phyloP scores from a whole-genome alignment of 352 stramenopile species.

The Pythium oligandrum region DNA sequence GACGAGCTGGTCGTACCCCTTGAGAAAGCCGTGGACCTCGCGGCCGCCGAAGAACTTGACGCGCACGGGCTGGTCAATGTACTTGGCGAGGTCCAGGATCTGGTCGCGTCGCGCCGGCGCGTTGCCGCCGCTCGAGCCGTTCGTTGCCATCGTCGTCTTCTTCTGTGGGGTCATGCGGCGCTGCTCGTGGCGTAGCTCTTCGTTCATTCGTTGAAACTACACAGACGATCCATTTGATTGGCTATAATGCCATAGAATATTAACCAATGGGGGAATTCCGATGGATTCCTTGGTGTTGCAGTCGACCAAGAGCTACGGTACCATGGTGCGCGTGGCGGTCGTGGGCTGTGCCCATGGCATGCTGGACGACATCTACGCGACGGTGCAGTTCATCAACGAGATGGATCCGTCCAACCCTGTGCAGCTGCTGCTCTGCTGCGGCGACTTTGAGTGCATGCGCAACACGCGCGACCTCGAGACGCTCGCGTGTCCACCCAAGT shows the following conservation, averaged over 20 bases:
- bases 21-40: slow-evolving; percentile 90
- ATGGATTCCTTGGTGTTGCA: not conserved
- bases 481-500: slow-evolving; percentile 95
- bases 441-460: slow-evolving; percentile 98
- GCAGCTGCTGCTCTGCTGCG: slow-evolving; percentile 97
- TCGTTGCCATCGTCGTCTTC: slow-evolving; percentile 39
- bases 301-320: not conserved
- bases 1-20: slow-evolving; percentile 96
- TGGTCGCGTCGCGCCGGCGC: slow-evolving; percentile 49
- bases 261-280: too few species aligned
- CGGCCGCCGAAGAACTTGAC: slow-evolving; percentile 94
- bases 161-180: too few species aligned
- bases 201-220: too few species aligned
- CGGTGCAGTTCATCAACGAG: slow-evolving; percentile 89
- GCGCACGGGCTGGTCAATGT: slow-evolving; percentile 92
- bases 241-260: too few species aligned
- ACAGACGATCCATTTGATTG: too few species aligned
- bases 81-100: slow-evolving; percentile 94
- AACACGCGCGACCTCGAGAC: slow-evolving; percentile 93
- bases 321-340: slow-evolving; percentile 84
- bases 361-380: slow-evolving; percentile 97
- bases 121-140: slow-evolving; percentile 28
- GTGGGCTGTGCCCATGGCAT: slow-evolving; percentile 98
- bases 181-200: too few species aligned
- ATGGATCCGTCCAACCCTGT: slow-evolving; percentile 74